Base-by-base conservation (phyloP, 768 basidiomycete genomes). In the Hydnomerulius pinastri region DNA sequence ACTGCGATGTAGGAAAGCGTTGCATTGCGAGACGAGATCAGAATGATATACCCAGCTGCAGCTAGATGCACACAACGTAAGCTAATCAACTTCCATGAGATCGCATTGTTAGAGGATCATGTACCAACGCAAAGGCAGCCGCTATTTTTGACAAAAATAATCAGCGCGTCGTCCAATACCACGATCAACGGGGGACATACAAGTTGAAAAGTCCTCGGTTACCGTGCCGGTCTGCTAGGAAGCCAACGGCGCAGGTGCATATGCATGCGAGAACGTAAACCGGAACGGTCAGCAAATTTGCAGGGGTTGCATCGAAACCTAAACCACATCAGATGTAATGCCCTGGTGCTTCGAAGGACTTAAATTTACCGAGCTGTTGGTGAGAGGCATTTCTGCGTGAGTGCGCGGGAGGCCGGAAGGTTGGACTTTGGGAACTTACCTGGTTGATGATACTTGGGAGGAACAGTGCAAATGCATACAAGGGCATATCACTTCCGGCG, bases 381-480 rank as follows among this genome's bases (percentile, higher is more conserved):
- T 20, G 13, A 30, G 11, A 32, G 11, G 12, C 9, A 36, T 45
- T 27, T 37, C 33, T 10, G 32, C 20, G 6, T 18, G 11, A 24
- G 27, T 8, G 25, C n/a, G 15, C 29, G 8, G 30, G 15, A 1
- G 20, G 29, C 43, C 9, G 23, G 27, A 18, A 18, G 17, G 2
- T 20, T n/a, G 43, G 18, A 13, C 43, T 20, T 13, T 13, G 33
- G 25, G 20, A 7, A 66, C 77, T 35, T 54, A 85, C 83, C 69
- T 85, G 71, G 51, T 78, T 83, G 65, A 90, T 90, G 61, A 91
- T 90, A 36, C 81, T 86, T 0, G 89, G 89, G 46, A 89, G 70
- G 74, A 92, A 92, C 38, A 90, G 68, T 18, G 87, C 76, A 66
- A 90, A 89, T 0, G 88, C 86, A 55, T 90, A 91, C 38, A 91